These are phyloP conservation scores for Amanita jacksonii DNA, from an alignment of 768 basidiomycete genomes.

Conservation along the genomic window DNA sequence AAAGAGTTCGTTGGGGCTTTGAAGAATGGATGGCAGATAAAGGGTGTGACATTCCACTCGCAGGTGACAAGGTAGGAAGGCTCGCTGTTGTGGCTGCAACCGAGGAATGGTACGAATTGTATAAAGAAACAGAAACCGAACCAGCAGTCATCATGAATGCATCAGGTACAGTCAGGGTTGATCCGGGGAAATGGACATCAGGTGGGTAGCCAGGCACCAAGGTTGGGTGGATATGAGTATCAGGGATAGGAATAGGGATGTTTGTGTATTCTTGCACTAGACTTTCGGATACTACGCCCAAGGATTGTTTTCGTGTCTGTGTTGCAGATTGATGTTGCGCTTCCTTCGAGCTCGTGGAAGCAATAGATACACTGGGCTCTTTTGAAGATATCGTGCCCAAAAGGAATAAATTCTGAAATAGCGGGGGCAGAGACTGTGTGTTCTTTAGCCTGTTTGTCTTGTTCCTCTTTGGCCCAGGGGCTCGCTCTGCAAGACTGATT, in stretches of 20 bases:
- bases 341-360: neutral
- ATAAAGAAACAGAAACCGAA: conserved; percentile 2
- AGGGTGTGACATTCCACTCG: neutral
- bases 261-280: conserved; percentile 25
- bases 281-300: conserved; percentile 13
- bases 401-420: neutral
- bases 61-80: neutral
- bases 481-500: neutral
- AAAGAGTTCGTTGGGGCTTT: conserved; percentile 16
- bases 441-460: neutral
- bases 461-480: neutral
- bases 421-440: neutral
- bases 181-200: conserved; percentile 14
- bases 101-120: conserved; percentile 1
- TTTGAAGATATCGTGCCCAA: neutral
- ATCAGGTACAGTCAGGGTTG: conserved; percentile 3
- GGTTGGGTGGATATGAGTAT: conserved; percentile 25
- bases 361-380: neutral
- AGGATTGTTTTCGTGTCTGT: neutral
- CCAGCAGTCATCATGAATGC: conserved; percentile 11
- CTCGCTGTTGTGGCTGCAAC: neutral
- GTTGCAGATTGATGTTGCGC: neutral
- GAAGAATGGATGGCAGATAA: neutral
- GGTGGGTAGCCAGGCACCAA: conserved; percentile 16
- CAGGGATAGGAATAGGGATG: conserved; percentile 42